These are phyloP conservation scores for Persicaria tinctoria DNA, from an alignment of 148 eudicot species.

Conservation along the genomic window DNA sequence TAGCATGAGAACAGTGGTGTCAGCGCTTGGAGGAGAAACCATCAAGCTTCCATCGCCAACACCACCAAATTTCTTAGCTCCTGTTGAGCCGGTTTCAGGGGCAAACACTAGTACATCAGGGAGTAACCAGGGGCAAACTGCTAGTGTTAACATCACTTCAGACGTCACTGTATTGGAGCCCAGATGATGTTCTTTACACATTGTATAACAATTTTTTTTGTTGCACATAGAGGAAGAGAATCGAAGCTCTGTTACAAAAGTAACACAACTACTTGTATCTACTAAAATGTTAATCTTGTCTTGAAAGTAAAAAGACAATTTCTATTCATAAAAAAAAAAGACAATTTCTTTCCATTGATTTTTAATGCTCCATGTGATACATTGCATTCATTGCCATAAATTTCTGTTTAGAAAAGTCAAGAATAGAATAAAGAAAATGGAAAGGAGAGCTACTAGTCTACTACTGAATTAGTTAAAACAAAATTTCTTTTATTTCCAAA, in stretches of 20 bases:
- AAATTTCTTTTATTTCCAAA: too few relatives aligned
- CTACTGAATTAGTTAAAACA: too few relatives aligned
- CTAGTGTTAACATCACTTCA: slow-evolving; percentile 5
- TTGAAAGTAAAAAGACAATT: neutral
- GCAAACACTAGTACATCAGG: neutral
- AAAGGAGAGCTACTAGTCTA: too few relatives aligned
- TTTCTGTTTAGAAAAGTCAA: neutral
- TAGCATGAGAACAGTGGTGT: slow-evolving; percentile 4
- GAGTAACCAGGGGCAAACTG: neutral
- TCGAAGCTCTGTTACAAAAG: neutral
- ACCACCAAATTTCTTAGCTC: slow-evolving; percentile 9
- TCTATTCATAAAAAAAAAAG: neutral
- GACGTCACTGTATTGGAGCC: neutral
- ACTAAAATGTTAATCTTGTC: neutral
- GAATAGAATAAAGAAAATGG: neutral
- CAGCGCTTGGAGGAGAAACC: neutral
- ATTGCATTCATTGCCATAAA: neutral
- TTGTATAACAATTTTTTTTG: neutral
- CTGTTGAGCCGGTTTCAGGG: neutral
- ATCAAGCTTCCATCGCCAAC: neutral
- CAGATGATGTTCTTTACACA: neutral
- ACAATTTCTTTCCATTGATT: neutral
- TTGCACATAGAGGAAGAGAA: neutral
- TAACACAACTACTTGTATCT: neutral
- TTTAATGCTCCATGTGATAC: neutral